Base-by-base conservation (phyloP, 2,329 filamentous ascomycete species). In the Aspergillus sojae region DNA sequence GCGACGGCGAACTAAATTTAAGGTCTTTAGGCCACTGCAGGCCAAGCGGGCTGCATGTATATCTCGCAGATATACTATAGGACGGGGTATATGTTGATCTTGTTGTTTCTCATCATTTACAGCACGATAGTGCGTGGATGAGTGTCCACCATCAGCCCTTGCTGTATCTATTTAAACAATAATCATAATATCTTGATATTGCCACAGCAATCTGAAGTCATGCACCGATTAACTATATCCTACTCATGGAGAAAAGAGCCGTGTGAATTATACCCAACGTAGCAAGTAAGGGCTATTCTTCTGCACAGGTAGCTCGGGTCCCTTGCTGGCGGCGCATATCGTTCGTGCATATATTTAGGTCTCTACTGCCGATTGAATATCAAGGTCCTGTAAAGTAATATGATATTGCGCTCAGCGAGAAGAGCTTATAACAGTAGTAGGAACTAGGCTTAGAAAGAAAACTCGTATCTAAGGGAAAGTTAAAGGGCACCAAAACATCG, bases 1-100 rank as follows among this genome's bases (percentile, higher is more conserved):
- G 43, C n/a, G n/a, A 46, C 39, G 45, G 50, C 30, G 55, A 50
- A 45, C 46, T 53, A 41, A 43, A 53, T 55, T 36, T 45, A 55
- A 55, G n/a, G 14, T 23, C 52, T 39, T 60, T 58, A 54, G 43
- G 48, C 45, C 23, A 48, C 45, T 48, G 45, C 45, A 28, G 23
- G 45, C 21, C 21, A 48, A 26, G 43, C 43, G n/a, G 7, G 41
- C 41, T 43, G 4, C 41, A 43, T n/a, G 19, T 43, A 43, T 43
- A 7, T 43, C n/a, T 43, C 16, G 41, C n/a, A 21, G 41, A 16
- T 16, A 41, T 41, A 19, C 19, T 41, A 41, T n/a, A 9, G 10
- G 2, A 19, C 19, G 19, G 39, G n/a, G 16, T 10, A 9, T 1
- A n/a, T 41, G 16, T 41, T 41, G 7, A 41, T n/a, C 16, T 14